A percentile compares a stretch with the other conserved stretches of the same genome.
These are phyloP conservation scores for Alnus rubra DNA, from an alignment of 306 rosid genomes.

Conservation along the genomic window DNA sequence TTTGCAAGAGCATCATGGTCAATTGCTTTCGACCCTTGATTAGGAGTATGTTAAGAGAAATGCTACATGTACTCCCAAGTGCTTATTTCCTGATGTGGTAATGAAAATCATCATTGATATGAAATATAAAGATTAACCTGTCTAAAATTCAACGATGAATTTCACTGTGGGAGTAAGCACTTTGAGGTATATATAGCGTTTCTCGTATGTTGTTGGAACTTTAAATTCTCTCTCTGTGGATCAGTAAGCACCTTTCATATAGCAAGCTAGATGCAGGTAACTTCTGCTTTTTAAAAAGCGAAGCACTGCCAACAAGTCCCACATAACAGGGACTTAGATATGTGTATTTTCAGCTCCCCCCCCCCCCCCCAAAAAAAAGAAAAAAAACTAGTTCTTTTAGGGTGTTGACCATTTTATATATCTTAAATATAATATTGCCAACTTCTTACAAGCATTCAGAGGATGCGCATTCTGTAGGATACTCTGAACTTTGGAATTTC, in stretches of 20 bases:
- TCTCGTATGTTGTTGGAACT: not conserved
- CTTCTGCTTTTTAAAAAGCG: not conserved
- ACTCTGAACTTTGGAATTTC: not conserved
- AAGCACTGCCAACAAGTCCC: not conserved
- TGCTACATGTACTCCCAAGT: too few relatives aligned
- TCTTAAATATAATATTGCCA: not conserved
- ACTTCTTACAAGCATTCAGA: not conserved
- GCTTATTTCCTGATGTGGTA: too few relatives aligned
- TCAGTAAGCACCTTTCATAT: not conserved
- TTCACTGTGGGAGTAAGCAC: too few relatives aligned
- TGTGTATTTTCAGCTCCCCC: not conserved
- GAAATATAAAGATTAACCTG: too few relatives aligned
- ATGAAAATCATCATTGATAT: too few relatives aligned
- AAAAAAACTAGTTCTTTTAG: not conserved
- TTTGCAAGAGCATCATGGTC: not conserved
- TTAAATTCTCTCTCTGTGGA: not conserved
- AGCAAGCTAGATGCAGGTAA: not conserved
- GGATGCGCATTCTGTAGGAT: not conserved
- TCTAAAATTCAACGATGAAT: too few relatives aligned
- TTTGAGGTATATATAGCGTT: too few relatives aligned
- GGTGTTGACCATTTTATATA: not conserved
- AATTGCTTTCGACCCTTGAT: not conserved
- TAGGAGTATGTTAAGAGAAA: too few relatives aligned
- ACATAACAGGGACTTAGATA: not conserved
- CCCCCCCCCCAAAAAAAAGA: too few relatives aligned